A percentile compares a stretch with the other conserved stretches of the same genome.
Conservation (phyloP, 2,329 filamentous ascomycete genomes). For the Clarireedia hainanense region DNA sequence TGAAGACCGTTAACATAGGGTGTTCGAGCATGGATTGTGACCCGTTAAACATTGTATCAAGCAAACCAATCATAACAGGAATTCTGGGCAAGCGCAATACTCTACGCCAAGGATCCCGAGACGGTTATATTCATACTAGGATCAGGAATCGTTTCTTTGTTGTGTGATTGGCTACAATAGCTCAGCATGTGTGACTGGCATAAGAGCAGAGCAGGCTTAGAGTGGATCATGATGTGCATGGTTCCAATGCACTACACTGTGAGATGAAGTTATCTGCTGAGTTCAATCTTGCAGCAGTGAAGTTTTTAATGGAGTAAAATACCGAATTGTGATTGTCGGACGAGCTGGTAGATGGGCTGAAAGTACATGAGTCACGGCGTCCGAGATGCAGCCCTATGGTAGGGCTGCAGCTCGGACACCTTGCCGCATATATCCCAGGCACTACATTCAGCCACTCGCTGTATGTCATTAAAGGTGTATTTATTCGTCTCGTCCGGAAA, state of each 20-base stretch:
- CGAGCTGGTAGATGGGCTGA: background rate
- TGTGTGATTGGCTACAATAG: background rate
- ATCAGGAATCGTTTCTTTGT: background rate
- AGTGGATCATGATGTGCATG: background rate
- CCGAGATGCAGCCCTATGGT: slow-evolving; percentile 1
- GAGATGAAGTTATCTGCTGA: too few relatives aligned
- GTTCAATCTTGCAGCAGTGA: background rate
- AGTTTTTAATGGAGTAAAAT: background rate
- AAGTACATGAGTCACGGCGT: background rate
- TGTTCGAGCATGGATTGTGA: too few relatives aligned
- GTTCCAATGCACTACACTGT: background rate
- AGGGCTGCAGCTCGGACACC: slow-evolving; percentile 4
- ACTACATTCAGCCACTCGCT: background rate
- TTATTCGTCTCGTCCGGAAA: too few relatives aligned
- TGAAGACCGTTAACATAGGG: too few relatives aligned
- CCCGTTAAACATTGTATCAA: too few relatives aligned
- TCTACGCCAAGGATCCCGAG: too few relatives aligned
- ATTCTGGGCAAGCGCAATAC: too few relatives aligned
- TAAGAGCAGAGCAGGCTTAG: background rate
- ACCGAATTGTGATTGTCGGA: background rate
- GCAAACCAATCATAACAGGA: too few relatives aligned
- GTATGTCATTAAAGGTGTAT: too few relatives aligned
- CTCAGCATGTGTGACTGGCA: background rate
- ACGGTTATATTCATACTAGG: too few relatives aligned
- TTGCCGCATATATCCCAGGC: background rate